A percentile compares a stretch with the other conserved stretches of the same genome.
Conservation (phyloP, 2,329 filamentous ascomycete species). For the Sarocladiaceae sp. region DNA sequence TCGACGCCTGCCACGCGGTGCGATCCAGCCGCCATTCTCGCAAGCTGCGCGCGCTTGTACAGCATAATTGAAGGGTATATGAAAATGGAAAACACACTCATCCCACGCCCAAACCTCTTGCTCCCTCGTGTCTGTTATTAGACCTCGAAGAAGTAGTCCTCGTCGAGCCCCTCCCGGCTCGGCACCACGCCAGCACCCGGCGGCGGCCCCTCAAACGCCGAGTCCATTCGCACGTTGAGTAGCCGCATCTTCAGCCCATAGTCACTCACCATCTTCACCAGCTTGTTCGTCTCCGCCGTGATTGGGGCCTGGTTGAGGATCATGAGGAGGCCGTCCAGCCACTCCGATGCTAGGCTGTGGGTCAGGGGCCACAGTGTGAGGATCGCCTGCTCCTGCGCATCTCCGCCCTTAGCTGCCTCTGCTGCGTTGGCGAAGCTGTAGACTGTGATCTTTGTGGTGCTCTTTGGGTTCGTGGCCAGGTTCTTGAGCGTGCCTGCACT, state of each 20-base stretch:
- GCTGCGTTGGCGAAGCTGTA: constrained; percentile 58
- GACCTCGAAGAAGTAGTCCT: constrained; percentile 88
- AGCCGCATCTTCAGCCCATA: constrained; percentile 91
- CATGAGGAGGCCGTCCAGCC: constrained; percentile 94
- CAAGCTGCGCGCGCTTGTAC: not conserved
- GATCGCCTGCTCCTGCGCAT: constrained; percentile 61
- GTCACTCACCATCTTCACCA: constrained; percentile 78
- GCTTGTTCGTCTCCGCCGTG: constrained; percentile 89
- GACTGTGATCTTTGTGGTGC: constrained; percentile 84
- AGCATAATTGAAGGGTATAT: constrained; percentile 13
- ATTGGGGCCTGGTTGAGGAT: constrained; percentile 91
- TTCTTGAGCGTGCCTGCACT: constrained; percentile 37
- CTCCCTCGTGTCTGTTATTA: constrained; percentile 25
- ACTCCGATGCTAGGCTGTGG: constrained; percentile 84
- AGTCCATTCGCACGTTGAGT: constrained; percentile 85
- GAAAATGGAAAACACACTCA: constrained; percentile 13
- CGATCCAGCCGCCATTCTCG: not conserved
- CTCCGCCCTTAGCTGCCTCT: constrained; percentile 27
- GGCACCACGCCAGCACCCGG: constrained; percentile 72
- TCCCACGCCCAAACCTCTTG: constrained; percentile 4
- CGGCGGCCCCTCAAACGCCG: constrained; percentile 58
- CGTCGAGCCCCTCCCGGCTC: constrained; percentile 76
- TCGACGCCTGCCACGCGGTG: constrained; percentile 1
- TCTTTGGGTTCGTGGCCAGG: constrained; percentile 27
- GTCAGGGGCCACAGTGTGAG: constrained; percentile 77